Conservation (phyloP, 2,329 filamentous ascomycete species). For the Ophiocordyceps camponoti-saundersi region DNA sequence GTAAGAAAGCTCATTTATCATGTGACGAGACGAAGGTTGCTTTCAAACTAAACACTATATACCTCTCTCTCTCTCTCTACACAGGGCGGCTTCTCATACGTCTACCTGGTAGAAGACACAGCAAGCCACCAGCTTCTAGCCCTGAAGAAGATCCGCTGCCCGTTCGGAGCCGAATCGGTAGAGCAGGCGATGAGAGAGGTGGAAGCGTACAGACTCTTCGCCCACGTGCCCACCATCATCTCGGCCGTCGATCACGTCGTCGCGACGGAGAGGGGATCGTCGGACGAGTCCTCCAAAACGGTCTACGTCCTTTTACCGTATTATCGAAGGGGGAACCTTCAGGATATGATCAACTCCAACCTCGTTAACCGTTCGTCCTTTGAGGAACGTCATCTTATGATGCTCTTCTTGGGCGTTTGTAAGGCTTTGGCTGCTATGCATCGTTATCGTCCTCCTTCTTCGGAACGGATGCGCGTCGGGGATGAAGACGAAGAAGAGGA, state of each 20-base stretch:
- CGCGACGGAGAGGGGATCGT: constrained; percentile 48
- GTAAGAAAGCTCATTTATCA: no score
- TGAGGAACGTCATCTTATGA: constrained; percentile 75
- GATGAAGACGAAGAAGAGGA: constrained; percentile 16
- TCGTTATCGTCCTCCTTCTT: constrained; percentile 43
- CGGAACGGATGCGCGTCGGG: constrained; percentile 37
- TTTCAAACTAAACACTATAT: no score
- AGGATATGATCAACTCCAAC: constrained; percentile 98
- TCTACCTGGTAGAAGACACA: constrained; percentile 94
- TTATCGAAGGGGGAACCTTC: constrained; percentile 85
- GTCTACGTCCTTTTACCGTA: constrained; percentile 95
- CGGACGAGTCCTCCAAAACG: constrained; percentile 56
- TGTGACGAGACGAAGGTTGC: no score
- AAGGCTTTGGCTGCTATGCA: constrained; percentile 82
- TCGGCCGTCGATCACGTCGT: constrained; percentile 70
- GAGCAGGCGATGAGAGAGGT: constrained; percentile 92
- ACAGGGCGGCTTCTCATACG: constrained; percentile 93
- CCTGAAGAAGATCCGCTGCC: constrained; percentile 97
- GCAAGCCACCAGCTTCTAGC: constrained; percentile 71
- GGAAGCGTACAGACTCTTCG: constrained; percentile 86
- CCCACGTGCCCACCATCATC: constrained; percentile 71
- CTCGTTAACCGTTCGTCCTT: constrained; percentile 87
- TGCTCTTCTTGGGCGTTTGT: constrained; percentile 82
- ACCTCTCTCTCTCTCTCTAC: background rate
- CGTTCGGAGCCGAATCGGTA: constrained; percentile 92